Conservation (phyloP, 805 yeast genomes). For the Metschnikowia colocasiae region DNA sequence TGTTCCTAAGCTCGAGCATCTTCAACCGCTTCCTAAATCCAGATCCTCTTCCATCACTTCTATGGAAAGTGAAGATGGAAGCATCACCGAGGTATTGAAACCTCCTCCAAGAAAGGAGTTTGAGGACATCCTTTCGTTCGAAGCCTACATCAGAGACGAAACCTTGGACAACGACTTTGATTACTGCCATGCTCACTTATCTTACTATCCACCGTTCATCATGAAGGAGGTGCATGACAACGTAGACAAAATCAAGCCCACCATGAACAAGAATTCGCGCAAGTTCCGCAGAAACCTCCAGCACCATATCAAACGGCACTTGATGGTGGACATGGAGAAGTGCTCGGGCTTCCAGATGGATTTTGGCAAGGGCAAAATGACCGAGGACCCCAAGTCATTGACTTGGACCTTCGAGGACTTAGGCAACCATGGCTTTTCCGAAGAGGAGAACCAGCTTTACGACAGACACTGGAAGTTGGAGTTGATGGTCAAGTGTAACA, state of each 20-base stretch:
- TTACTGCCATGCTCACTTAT: conserved; percentile 61
- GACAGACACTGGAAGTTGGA: conserved; percentile 63
- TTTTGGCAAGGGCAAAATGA: conserved; percentile 45
- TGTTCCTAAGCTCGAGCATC: conserved; percentile 37
- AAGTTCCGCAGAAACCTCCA: conserved; percentile 71
- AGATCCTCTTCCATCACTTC: conserved; percentile 38
- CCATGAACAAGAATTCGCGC: conserved; percentile 66
- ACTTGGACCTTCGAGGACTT: conserved; percentile 63
- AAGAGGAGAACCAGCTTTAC: conserved; percentile 41
- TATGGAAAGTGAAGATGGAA: conserved; percentile 32
- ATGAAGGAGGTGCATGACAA: conserved; percentile 62
- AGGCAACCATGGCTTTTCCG: conserved; percentile 51
- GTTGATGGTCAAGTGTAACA: conserved; percentile 62
- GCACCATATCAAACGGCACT: conserved; percentile 70
- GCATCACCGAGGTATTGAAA: conserved; percentile 24
- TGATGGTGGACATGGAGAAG: conserved; percentile 60
- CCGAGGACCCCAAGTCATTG: conserved; percentile 49
- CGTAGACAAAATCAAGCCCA: conserved; percentile 67
- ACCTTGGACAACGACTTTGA: conserved; percentile 75
- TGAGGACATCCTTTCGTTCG: conserved; percentile 62
- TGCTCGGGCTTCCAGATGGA: conserved; percentile 57
- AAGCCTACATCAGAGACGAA: conserved; percentile 62
- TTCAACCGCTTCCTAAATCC: conserved; percentile 37
- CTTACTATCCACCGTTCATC: conserved; percentile 72
- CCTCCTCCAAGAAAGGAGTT: conserved; percentile 49